Percentiles rank a stretch among this genome's conserved stretches.
Conservation (phyloP, 495 filamentous ascomycete genomes). For the Podospora didyma region DNA sequence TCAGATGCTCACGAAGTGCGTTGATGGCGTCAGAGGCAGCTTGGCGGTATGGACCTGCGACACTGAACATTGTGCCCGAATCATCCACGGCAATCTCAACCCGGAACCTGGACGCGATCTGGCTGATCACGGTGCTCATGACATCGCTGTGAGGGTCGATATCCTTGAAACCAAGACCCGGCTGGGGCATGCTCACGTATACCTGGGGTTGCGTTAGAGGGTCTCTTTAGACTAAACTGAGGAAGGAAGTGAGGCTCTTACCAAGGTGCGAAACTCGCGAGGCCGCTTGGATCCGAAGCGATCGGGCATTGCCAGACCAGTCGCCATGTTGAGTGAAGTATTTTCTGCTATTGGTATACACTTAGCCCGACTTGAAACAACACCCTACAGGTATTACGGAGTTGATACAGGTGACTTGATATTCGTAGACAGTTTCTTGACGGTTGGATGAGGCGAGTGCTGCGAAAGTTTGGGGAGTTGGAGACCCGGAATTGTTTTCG, state of each 20-base stretch:
- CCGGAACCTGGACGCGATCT: slow-evolving; percentile 7
- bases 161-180: slow-evolving; percentile 9
- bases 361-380: too few species aligned
- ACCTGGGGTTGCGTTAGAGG: slow-evolving; percentile 4
- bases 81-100: slow-evolving; percentile 10
- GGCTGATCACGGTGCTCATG: slow-evolving; percentile 5
- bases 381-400: too few species aligned
- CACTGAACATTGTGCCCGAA: background rate
- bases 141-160: slow-evolving; percentile 14
- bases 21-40: slow-evolving; percentile 7
- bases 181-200: slow-evolving; percentile 1
- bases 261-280: too few species aligned
- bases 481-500: too few species aligned
- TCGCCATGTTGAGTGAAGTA: too few species aligned
- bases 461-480: too few species aligned
- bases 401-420: too few species aligned
- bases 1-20: background rate
- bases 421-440: too few species aligned
- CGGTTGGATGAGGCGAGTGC: too few species aligned
- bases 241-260: background rate
- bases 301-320: too few species aligned
- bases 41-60: slow-evolving; percentile 8
- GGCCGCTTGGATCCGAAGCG: too few species aligned
- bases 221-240: background rate
- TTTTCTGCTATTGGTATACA: too few species aligned